These are phyloP conservation scores for Musa itinerans DNA, from an alignment of 176 grass and related monocot genomes.

Conservation along the genomic window DNA sequence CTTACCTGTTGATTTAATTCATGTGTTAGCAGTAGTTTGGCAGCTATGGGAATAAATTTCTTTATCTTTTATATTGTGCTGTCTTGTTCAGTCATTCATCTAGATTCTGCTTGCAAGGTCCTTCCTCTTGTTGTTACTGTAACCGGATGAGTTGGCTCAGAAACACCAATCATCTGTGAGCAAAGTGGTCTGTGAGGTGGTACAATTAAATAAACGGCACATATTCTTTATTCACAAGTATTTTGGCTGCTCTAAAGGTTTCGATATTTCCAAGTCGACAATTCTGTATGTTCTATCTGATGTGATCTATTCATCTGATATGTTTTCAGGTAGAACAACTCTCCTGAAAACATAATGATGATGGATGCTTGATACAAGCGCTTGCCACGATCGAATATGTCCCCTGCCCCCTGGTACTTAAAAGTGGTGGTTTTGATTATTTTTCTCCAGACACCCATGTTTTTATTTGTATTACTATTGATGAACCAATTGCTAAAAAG, in stretches of 20 bases:
- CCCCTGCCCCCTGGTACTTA: constrained; percentile 92
- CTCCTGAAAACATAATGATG: constrained; percentile 91
- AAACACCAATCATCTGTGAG: constrained; percentile 77
- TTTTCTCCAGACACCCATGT: not conserved
- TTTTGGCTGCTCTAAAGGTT: constrained; percentile 5
- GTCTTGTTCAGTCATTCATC: constrained; percentile 42
- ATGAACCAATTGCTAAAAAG: not conserved
- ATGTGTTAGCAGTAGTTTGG: not conserved
- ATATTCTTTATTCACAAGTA: constrained; percentile 6
- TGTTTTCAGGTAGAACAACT: constrained; percentile 66
- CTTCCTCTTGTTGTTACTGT: constrained; percentile 70
- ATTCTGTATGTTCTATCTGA: not conserved
- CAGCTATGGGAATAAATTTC: not conserved
- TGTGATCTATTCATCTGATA: constrained; percentile 16
- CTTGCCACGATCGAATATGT: constrained; percentile 68
- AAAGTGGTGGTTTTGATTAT: constrained; percentile 22
- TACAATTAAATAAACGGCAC: constrained; percentile 71
- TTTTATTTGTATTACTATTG: not conserved
- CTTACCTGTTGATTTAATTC: not conserved
- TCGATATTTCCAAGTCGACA: not conserved
- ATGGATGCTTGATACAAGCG: constrained; percentile 93
- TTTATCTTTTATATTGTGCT: constrained; percentile 4
- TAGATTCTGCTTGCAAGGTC: constrained; percentile 76
- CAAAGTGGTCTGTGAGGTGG: constrained; percentile 88
- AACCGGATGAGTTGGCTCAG: constrained; percentile 72